Evolutionary conservation across 1,284 basidiomycete species (phyloP).

Genomic region (Heimioporus punctisporus): DNA sequence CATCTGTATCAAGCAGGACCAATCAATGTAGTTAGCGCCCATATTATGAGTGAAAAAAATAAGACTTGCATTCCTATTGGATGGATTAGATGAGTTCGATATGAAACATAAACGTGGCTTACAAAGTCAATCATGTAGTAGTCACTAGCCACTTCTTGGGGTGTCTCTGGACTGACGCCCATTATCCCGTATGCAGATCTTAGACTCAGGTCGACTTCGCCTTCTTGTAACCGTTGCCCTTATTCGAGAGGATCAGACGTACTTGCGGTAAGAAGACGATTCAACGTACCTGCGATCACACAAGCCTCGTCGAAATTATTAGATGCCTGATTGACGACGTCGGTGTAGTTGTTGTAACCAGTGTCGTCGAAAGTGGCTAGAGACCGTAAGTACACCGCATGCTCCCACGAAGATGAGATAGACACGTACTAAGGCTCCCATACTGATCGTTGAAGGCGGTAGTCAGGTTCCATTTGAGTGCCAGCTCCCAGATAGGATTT

Average conservation of each 20-base stretch:
- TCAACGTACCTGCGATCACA: constrained; percentile 41
- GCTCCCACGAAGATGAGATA: too few relatives aligned
- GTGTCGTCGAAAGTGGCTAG: constrained; percentile 53
- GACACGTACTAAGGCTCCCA: constrained; percentile 49
- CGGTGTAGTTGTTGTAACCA: constrained; percentile 48
- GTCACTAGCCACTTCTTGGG: constrained; percentile 50
- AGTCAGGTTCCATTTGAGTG: constrained; percentile 46
- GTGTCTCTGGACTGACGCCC: constrained; percentile 42
- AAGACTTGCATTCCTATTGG: constrained; percentile 26
- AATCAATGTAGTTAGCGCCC: constrained; percentile 10
- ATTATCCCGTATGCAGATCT: constrained; percentile 50
- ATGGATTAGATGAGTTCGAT: background rate
- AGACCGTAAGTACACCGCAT: background rate
- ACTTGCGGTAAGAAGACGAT: background rate
- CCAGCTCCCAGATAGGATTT: constrained; percentile 66
- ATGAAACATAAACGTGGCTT: background rate
- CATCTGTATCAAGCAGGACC: constrained; percentile 9
- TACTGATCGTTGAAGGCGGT: constrained; percentile 49
- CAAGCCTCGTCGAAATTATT: constrained; percentile 44
- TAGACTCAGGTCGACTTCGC: constrained; percentile 50
- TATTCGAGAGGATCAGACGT: background rate
- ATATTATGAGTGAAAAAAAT: background rate
- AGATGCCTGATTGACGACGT: constrained; percentile 42
- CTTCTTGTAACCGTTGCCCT: constrained; percentile 45
- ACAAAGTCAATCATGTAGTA: constrained; percentile 52